Evolutionary conservation across 176 grass and related monocot genomes (phyloP).

Genomic region (Phoenix dactylifera): DNA sequence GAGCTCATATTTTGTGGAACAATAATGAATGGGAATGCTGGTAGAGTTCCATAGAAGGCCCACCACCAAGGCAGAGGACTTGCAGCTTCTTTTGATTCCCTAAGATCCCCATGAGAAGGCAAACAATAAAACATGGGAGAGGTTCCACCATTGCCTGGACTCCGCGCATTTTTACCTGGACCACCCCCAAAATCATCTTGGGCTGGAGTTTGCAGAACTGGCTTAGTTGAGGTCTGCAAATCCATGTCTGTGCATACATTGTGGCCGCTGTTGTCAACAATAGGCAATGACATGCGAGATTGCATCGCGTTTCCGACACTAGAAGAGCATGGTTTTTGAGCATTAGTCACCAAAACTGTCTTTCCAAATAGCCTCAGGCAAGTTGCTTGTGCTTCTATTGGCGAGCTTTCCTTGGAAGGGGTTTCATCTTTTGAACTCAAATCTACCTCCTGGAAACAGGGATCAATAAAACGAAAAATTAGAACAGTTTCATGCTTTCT

Average conservation of each 20-base stretch:
- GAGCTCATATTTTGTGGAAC: neutral
- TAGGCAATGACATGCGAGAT: neutral
- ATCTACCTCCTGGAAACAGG: conserved; percentile 25
- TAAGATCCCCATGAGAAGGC: neutral
- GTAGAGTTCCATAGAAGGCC: conserved; percentile 22
- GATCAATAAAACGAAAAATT: neutral
- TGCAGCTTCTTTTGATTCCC: conserved; percentile 11
- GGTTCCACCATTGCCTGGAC: conserved; percentile 15
- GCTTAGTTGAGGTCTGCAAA: neutral
- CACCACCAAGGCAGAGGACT: conserved; percentile 33
- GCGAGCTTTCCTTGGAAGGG: conserved; percentile 33
- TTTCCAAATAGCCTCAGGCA: conserved; percentile 75
- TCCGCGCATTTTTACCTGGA: neutral
- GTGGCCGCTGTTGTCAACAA: neutral
- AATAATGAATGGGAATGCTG: conserved; percentile 2
- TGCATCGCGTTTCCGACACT: neutral
- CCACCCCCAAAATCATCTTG: neutral
- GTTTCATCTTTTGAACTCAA: conserved; percentile 18
- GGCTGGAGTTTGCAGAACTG: neutral
- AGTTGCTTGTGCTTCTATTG: conserved; percentile 37
- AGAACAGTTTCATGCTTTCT: neutral
- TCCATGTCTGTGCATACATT: neutral
- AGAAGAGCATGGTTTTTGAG: conserved; percentile 23
- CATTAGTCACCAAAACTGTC: conserved; percentile 52
- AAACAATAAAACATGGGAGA: conserved; percentile 19